Conservation (phyloP, 202 grass and related monocot species). For the Bolboschoenoplectus hybrid region DNA sequence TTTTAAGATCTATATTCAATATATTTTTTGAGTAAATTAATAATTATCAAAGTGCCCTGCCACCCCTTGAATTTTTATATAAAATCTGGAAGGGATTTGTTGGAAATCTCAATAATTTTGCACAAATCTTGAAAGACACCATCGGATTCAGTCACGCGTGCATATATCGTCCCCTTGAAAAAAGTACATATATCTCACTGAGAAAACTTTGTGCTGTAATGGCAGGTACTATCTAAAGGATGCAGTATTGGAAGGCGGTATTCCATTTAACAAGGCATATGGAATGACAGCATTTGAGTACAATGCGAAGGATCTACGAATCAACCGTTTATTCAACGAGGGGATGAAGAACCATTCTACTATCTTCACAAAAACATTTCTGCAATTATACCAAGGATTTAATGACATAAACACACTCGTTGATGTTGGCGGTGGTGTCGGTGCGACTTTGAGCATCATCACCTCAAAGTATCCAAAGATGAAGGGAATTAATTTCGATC, state of each 20-base stretch:
- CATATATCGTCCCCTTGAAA: not conserved
- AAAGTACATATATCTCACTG: not conserved
- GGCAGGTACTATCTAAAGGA: conserved; percentile 48
- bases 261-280: conserved; percentile 53
- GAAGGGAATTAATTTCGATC: conserved; percentile 52
- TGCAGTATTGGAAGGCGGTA: conserved; percentile 46
- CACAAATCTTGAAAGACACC: not conserved
- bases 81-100: not conserved
- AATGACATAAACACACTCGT: conserved; percentile 45
- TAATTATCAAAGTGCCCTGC: not conserved
- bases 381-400: conserved; percentile 47
- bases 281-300: conserved; percentile 52
- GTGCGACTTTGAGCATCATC: conserved; percentile 46
- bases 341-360: conserved; percentile 48
- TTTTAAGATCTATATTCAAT: not conserved
- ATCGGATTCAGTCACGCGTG: not conserved
- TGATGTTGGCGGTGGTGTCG: conserved; percentile 50
- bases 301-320: conserved; percentile 42
- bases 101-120: not conserved
- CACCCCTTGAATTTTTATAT: too few species aligned
- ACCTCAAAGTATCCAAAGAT: conserved; percentile 41
- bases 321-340: conserved; percentile 51
- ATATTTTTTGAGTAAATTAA: not conserved
- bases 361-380: conserved; percentile 46
- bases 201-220: not conserved